Conservation (phyloP, 2,329 filamentous ascomycete genomes). For the Geoglossum cookeanum region DNA sequence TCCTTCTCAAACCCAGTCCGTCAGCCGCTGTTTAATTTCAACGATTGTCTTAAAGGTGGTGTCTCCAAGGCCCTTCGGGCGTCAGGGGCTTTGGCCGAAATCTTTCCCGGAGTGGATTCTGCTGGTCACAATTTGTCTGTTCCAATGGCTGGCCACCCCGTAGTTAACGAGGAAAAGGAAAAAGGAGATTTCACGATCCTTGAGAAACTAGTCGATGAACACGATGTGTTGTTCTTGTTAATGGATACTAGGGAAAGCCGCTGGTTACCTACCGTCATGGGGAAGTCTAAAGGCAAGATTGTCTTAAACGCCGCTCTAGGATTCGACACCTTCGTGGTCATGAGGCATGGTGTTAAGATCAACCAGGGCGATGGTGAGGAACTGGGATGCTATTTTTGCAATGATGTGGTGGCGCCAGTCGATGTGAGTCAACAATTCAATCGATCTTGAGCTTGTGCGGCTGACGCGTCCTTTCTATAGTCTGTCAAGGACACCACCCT, state of each 20-base stretch:
- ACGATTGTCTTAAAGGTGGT: constrained; percentile 73
- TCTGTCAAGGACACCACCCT: constrained; percentile 88
- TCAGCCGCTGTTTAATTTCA: constrained; percentile 79
- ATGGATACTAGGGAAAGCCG: constrained; percentile 92
- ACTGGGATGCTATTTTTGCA: constrained; percentile 95
- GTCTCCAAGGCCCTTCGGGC: constrained; percentile 66
- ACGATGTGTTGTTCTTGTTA: constrained; percentile 87
- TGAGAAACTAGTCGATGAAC: constrained; percentile 54
- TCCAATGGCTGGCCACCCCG: constrained; percentile 87
- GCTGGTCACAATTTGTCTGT: constrained; percentile 67
- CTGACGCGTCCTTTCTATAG: constrained; percentile 23
- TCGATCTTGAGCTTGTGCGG: neutral
- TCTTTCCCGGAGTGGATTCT: constrained; percentile 78
- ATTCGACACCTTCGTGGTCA: constrained; percentile 92
- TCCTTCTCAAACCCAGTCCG: constrained; percentile 94
- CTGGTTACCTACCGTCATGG: constrained; percentile 94
- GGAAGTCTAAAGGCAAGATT: constrained; percentile 78
- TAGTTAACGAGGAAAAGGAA: constrained; percentile 50
- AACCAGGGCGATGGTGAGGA: constrained; percentile 38
- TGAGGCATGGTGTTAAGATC: constrained; percentile 68
- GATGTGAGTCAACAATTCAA: constrained; percentile 43
- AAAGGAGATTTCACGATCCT: constrained; percentile 59
- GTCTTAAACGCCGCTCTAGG: constrained; percentile 93
- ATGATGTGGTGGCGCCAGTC: constrained; percentile 84
- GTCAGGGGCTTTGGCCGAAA: constrained; percentile 59